These are phyloP conservation scores for Salix brachista DNA, from an alignment of 345 rosid genomes.

Conservation along the genomic window DNA sequence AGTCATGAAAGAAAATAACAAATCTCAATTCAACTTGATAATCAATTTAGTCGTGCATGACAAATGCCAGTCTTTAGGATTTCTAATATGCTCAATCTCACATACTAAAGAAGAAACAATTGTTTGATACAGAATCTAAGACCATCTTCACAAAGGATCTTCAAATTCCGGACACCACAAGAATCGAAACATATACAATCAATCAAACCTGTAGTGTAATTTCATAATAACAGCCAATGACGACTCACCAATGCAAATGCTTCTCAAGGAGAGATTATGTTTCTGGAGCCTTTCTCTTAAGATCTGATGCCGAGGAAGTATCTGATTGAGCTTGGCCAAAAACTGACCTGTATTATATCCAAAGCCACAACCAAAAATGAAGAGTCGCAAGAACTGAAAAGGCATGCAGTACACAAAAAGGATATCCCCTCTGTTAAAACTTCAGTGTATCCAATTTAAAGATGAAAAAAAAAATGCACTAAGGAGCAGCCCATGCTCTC, in stretches of 20 bases:
- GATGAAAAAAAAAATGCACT: background rate
- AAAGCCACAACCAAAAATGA: constrained; percentile 3
- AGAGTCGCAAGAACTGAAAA: background rate
- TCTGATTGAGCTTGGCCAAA: constrained; percentile 79
- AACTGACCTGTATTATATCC: constrained; percentile 48
- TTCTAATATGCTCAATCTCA: too few species aligned
- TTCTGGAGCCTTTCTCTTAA: constrained; percentile 72
- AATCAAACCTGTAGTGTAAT: background rate
- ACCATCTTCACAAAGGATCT: background rate
- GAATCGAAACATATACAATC: background rate
- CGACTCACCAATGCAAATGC: background rate
- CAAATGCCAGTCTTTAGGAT: background rate
- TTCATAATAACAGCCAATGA: background rate
- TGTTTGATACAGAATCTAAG: background rate
- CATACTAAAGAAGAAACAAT: too few species aligned
- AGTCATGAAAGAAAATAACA: background rate
- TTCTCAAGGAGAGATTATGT: constrained; percentile 19
- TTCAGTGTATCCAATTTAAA: background rate
- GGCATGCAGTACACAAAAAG: background rate
- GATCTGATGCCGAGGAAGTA: constrained; percentile 42
- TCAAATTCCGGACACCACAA: background rate
- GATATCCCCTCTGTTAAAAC: background rate
- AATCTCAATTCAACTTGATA: background rate
- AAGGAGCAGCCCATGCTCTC: too few species aligned
- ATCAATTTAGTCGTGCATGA: background rate